A percentile compares a stretch with the other conserved stretches of the same genome.
These are phyloP conservation scores for Epicoccum nigrum DNA, from an alignment of 2,329 filamentous ascomycete genomes.

Conservation along the genomic window DNA sequence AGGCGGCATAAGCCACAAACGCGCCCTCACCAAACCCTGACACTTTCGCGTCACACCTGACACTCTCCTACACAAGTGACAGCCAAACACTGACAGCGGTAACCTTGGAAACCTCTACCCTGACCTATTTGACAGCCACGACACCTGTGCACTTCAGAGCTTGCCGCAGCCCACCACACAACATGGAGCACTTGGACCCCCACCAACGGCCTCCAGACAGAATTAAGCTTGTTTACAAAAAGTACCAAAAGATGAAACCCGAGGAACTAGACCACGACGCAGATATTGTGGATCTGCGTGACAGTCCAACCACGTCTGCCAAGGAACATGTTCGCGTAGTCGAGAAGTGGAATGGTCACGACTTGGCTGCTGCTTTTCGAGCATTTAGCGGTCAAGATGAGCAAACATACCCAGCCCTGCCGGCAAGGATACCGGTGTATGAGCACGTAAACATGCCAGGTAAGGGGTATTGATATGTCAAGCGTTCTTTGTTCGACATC, in stretches of 20 bases:
- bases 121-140: not conserved
- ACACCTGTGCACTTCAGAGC: not conserved
- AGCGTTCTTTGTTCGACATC: not conserved
- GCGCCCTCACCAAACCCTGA: slow-evolving; percentile 18
- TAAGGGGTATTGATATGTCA: slow-evolving; percentile 43
- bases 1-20: slow-evolving; percentile 31
- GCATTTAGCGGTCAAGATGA: slow-evolving; percentile 28
- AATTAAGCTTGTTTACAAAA: slow-evolving; percentile 76
- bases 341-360: slow-evolving; percentile 22
- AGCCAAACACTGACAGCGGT: not conserved
- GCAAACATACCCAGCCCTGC: slow-evolving; percentile 7
- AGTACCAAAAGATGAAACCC: slow-evolving; percentile 66
- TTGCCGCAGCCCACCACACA: not conserved
- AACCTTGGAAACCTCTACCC: not conserved
- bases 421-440: slow-evolving; percentile 54
- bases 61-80: not conserved
- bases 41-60: slow-evolving; percentile 13
- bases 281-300: slow-evolving; percentile 51
- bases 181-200: slow-evolving; percentile 64
- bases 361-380: slow-evolving; percentile 31
- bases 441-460: slow-evolving; percentile 72
- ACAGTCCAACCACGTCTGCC: slow-evolving; percentile 35
- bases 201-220: slow-evolving; percentile 76
- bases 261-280: slow-evolving; percentile 57
- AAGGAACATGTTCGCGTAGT: slow-evolving; percentile 32